These are phyloP conservation scores for Fusarium subglutinans DNA, from an alignment of 2,329 filamentous ascomycete species.

Conservation along the genomic window DNA sequence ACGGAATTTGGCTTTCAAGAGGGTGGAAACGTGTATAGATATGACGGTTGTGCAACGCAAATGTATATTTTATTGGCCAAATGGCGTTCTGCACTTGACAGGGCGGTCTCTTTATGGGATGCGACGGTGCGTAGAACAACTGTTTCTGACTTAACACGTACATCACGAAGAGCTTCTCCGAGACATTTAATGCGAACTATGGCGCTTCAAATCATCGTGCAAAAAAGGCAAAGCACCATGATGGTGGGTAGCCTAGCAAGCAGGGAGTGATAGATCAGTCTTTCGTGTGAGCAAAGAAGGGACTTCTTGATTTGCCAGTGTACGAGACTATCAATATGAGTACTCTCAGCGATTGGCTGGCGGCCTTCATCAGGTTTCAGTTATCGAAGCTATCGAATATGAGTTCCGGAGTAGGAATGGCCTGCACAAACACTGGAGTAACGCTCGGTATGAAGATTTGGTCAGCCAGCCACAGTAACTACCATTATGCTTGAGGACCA, in stretches of 20 bases:
- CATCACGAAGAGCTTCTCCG: constrained; percentile 2
- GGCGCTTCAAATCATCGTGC: not conserved
- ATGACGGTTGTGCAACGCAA: constrained; percentile 22
- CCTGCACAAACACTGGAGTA: not conserved
- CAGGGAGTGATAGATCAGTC: not conserved
- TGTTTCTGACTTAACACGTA: not conserved
- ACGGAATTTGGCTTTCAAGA: constrained; percentile 30
- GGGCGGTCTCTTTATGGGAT: constrained; percentile 7
- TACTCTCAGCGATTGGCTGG: not conserved
- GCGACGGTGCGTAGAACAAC: constrained; percentile 21
- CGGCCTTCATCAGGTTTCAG: not conserved
- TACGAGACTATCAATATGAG: not conserved
- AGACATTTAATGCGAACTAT: not conserved
- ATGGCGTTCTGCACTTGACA: constrained; percentile 23
- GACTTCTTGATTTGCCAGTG: not conserved
- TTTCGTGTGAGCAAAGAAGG: not conserved
- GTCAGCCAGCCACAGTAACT: constrained; percentile 29
- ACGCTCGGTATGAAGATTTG: constrained; percentile 14
- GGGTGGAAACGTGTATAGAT: constrained; percentile 25
- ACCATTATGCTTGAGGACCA: constrained; percentile 13
- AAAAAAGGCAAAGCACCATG: not conserved
- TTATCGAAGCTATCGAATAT: not conserved
- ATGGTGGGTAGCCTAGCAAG: constrained; percentile 1
- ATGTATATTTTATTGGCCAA: not conserved
- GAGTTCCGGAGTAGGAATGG: constrained; percentile 32